phyloP scores from a whole-genome alignment of 805 yeast genomes.

The Hanseniaspora taiwanica region DNA sequence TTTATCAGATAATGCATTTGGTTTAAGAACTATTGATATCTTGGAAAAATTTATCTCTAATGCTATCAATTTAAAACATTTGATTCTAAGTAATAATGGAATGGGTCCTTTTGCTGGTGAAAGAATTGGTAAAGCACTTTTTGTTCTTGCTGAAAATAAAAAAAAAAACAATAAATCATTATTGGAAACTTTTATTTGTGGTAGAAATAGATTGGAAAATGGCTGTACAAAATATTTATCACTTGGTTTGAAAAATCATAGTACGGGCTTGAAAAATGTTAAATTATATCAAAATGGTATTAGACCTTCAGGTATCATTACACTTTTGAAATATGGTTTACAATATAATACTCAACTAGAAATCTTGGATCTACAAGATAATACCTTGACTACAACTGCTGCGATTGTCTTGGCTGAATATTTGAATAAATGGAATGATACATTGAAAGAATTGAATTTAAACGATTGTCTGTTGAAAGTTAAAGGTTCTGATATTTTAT shows the following conservation, averaged over 20 bases:
- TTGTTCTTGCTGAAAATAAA: constrained; percentile 55
- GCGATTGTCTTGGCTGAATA: constrained; percentile 50
- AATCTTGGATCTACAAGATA: constrained; percentile 82
- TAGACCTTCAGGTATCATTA: constrained; percentile 81
- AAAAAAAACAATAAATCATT: constrained; percentile 28
- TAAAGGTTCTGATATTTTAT: constrained; percentile 51
- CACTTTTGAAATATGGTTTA: constrained; percentile 62
- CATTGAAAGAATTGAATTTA: constrained; percentile 64
- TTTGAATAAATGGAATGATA: constrained; percentile 45
- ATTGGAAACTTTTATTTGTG: constrained; percentile 84
- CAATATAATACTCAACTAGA: constrained; percentile 44
- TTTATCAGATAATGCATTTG: constrained; percentile 91
- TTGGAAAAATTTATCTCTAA: constrained; percentile 64
- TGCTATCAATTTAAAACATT: constrained; percentile 71
- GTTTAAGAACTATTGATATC: constrained; percentile 87
- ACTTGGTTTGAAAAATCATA: constrained; percentile 71
- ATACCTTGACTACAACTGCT: constrained; percentile 71
- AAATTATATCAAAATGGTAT: constrained; percentile 93
- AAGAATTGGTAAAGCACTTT: constrained; percentile 79
- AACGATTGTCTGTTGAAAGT: constrained; percentile 81
- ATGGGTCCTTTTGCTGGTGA: constrained; percentile 98
- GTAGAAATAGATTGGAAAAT: constrained; percentile 92
- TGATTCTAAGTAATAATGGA: constrained; percentile 87
- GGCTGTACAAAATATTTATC: constrained; percentile 84
- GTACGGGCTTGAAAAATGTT: constrained; percentile 49